These are phyloP conservation scores for Gomphus bonarii DNA, from an alignment of 1,284 basidiomycete genomes.

Conservation along the genomic window DNA sequence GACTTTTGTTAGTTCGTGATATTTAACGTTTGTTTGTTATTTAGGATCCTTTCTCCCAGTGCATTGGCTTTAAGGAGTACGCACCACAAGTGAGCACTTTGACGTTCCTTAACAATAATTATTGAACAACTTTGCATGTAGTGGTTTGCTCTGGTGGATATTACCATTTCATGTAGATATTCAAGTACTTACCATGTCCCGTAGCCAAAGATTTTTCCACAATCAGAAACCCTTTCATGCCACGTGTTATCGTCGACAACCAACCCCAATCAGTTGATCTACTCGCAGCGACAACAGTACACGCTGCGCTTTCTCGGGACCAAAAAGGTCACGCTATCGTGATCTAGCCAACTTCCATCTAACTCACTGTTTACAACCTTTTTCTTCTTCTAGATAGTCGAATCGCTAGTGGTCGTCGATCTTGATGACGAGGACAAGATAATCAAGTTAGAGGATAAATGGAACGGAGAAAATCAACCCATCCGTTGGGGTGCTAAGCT, in stretches of 20 bases:
- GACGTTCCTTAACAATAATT: not conserved
- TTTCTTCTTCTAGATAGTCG: conserved; percentile 29
- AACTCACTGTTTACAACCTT: not conserved
- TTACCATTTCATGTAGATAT: not conserved
- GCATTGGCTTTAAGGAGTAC: conserved; percentile 42
- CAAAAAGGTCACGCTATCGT: conserved; percentile 36
- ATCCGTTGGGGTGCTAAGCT: conserved; percentile 33
- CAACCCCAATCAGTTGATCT: conserved; percentile 46
- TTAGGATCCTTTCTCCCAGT: conserved; percentile 43
- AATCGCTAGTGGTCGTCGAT: conserved; percentile 54
- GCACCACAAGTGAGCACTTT: conserved; percentile 38
- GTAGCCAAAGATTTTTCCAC: conserved; percentile 48
- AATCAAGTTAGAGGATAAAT: conserved; percentile 46
- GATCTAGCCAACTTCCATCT: not conserved
- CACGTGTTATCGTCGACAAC: conserved; percentile 48
- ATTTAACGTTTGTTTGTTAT: not conserved
- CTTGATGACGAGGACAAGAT: conserved; percentile 55
- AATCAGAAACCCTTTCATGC: conserved; percentile 37
- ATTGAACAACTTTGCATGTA: conserved; percentile 17
- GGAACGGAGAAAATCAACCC: conserved; percentile 49
- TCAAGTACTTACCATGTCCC: not conserved
- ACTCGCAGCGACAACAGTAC: conserved; percentile 53
- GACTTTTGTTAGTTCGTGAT: conserved; percentile 10
- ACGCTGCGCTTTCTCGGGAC: conserved; percentile 38
- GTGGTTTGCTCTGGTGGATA: conserved; percentile 52